Evolutionary conservation across 2,329 filamentous ascomycete genomes (phyloP).

Genomic region (Arthrobotrys conoides): DNA sequence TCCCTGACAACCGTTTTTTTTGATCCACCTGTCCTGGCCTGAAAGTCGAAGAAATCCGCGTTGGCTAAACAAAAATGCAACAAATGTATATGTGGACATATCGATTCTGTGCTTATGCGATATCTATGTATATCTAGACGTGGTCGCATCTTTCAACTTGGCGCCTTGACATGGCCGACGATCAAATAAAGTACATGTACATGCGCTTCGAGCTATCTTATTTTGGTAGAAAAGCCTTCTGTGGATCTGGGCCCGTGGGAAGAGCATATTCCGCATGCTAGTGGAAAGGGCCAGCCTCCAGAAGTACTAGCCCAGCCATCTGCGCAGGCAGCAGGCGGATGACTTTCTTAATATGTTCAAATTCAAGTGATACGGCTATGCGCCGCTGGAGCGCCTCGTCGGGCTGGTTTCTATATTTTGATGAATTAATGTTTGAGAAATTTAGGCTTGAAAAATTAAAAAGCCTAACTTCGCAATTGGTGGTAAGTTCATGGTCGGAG

Average conservation of each 20-base stretch:
- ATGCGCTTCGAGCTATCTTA: conserved; percentile 12
- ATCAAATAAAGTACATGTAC: conserved; percentile 8
- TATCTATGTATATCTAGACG: neutral
- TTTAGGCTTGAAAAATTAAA: neutral
- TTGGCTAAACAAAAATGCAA: conserved; percentile 12
- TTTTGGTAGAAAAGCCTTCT: conserved; percentile 19
- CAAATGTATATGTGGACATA: conserved; percentile 16
- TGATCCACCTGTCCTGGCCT: neutral
- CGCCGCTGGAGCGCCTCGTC: conserved; percentile 16
- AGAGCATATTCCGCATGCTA: conserved; percentile 14
- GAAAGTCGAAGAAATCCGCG: conserved; percentile 3
- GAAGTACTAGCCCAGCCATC: conserved; percentile 12
- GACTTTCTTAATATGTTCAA: conserved; percentile 6
- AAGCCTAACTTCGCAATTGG: neutral
- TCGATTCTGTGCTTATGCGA: neutral
- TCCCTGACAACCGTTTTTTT: neutral
- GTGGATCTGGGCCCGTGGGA: conserved; percentile 6
- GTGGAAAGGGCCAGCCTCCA: conserved; percentile 22
- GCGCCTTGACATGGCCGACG: neutral
- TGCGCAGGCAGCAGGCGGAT: conserved; percentile 22
- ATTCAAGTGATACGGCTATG: conserved; percentile 9
- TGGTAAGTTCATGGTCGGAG: neutral
- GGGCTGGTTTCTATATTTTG: conserved; percentile 24
- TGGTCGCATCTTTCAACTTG: neutral
- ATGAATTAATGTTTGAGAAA: neutral